Evolutionary conservation across 2,329 filamentous ascomycete species (phyloP).

Genomic region (Rasamsonia emersonii): DNA sequence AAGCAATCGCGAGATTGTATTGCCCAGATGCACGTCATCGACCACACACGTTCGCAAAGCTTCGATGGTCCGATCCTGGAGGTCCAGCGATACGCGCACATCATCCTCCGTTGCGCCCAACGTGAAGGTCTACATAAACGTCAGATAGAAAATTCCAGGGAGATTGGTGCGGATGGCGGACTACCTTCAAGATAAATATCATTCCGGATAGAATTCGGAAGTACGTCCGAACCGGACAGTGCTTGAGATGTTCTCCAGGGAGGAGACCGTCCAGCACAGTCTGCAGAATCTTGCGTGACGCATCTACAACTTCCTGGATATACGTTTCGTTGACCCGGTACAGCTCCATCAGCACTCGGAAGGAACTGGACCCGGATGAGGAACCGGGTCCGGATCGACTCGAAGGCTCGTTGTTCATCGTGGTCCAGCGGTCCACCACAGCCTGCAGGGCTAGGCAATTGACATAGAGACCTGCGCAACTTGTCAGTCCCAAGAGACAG

Average conservation of each 20-base stretch:
- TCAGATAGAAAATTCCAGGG: conserved; percentile 9
- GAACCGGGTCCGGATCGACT: conserved; percentile 18
- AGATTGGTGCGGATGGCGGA: neutral
- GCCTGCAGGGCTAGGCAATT: conserved; percentile 92
- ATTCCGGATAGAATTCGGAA: conserved; percentile 57
- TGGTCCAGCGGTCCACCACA: conserved; percentile 86
- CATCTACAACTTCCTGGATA: conserved; percentile 54
- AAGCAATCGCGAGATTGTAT: conserved; percentile 54
- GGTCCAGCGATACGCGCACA: conserved; percentile 48
- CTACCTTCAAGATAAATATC: conserved; percentile 56
- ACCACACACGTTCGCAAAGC: conserved; percentile 53
- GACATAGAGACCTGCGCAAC: conserved; percentile 57
- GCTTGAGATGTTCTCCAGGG: conserved; percentile 50
- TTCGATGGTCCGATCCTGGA: conserved; percentile 51
- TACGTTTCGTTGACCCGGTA: conserved; percentile 54
- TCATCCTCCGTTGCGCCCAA: conserved; percentile 56
- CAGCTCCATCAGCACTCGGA: conserved; percentile 34
- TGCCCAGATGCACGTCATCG: conserved; percentile 57
- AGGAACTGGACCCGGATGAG: conserved; percentile 25
- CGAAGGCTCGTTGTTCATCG: conserved; percentile 44
- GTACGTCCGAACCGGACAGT: conserved; percentile 55
- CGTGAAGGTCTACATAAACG: conserved; percentile 44
- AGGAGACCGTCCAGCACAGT: conserved; percentile 52
- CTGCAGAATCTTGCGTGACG: conserved; percentile 52
- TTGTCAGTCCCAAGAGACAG: conserved; percentile 9